Conservation (phyloP, 148 eudicot species). For the Chenopodium album region DNA sequence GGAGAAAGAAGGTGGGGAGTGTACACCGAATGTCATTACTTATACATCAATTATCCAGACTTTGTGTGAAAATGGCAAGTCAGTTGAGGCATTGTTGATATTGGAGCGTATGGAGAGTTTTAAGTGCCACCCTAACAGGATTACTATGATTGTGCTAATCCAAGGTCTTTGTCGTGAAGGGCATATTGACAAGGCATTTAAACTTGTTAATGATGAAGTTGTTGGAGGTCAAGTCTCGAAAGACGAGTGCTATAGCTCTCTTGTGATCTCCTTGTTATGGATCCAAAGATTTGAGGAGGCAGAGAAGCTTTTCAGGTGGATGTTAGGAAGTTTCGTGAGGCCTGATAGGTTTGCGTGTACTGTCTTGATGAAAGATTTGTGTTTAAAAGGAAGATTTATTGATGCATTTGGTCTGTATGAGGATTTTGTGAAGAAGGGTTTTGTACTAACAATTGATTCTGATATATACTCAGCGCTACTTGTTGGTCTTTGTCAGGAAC, state of each 20-base stretch:
- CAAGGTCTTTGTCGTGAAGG: constrained; percentile 66
- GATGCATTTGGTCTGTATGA: constrained; percentile 57
- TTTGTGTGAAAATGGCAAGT: constrained; percentile 53
- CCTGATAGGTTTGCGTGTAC: constrained; percentile 67
- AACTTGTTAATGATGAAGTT: constrained; percentile 43
- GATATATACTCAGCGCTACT: constrained; percentile 57
- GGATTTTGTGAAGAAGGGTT: constrained; percentile 46
- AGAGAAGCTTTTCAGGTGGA: constrained; percentile 58
- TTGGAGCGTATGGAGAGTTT: constrained; percentile 56
- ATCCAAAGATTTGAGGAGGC: constrained; percentile 50
- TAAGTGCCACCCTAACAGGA: constrained; percentile 61
- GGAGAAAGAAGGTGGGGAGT: constrained; percentile 66
- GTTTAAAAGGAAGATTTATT: constrained; percentile 48
- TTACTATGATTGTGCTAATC: constrained; percentile 53
- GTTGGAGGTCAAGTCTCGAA: constrained; percentile 40
- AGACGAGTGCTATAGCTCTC: constrained; percentile 63
- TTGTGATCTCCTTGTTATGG: constrained; percentile 51
- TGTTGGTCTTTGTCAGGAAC: constrained; percentile 56
- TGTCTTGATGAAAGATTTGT: constrained; percentile 42
- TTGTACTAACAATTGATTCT: constrained; percentile 46
- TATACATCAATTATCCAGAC: constrained; percentile 65
- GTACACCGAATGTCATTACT: constrained; percentile 68
- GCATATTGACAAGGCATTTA: constrained; percentile 50
- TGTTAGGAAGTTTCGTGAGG: constrained; percentile 50
- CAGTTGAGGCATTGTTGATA: constrained; percentile 54